Conservation (phyloP, 441 rosid species). For the Pelargonium myrrhifolium region DNA sequence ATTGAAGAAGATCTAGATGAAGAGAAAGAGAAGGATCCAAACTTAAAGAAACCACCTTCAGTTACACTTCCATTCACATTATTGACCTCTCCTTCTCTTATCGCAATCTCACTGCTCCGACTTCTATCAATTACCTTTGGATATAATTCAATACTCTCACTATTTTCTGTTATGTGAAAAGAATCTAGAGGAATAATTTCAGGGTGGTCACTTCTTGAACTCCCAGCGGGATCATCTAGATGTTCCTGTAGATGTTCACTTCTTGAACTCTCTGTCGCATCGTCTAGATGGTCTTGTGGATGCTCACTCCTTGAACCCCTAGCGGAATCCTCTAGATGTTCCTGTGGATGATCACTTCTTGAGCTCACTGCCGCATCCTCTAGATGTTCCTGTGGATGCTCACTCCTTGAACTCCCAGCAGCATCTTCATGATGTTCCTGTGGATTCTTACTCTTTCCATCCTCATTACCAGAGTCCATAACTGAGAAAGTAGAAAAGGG, state of each 20-base stretch:
- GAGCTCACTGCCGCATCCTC: too few relatives aligned
- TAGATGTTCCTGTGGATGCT: not conserved
- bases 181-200: constrained; percentile 1
- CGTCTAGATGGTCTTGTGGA: constrained; percentile 3
- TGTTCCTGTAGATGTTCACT: constrained; percentile 4
- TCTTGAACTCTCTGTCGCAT: constrained; percentile 9
- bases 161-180: not conserved
- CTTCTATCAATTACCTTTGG: constrained; percentile 14
- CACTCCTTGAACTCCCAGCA: constrained; percentile 4
- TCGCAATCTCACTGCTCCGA: not conserved
- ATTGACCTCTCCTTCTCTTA: not conserved
- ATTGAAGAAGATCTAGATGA: constrained; percentile 15
- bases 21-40: constrained; percentile 19
- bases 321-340: too few relatives aligned
- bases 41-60: constrained; percentile 8
- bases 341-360: too few relatives aligned
- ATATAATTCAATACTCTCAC: not conserved
- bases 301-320: constrained; percentile 2
- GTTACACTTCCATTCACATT: not conserved
- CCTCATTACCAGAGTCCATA: constrained; percentile 29
- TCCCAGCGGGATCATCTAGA: too few relatives aligned
- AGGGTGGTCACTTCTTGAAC: too few relatives aligned
- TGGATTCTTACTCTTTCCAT: constrained; percentile 10
- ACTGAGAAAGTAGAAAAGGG: constrained; percentile 20
- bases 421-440: not conserved